Percentiles rank a stretch among this genome's conserved stretches.
phyloP scores from a whole-genome alignment of 2,329 filamentous ascomycete species.

The Fusarium fracticaudum region DNA sequence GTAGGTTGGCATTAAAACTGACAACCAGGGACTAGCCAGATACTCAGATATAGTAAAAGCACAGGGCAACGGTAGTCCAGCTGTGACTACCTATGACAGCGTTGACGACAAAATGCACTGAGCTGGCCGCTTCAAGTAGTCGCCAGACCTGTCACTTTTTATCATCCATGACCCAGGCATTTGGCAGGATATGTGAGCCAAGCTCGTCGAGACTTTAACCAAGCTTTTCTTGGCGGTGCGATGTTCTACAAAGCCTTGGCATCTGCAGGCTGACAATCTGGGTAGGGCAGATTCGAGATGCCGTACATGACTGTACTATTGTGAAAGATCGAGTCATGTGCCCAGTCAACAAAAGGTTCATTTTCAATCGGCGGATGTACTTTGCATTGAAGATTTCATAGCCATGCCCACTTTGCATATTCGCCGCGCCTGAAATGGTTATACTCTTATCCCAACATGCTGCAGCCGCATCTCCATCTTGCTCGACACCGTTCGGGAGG shows the following conservation, averaged over 20 bases:
- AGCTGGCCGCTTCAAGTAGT: slow-evolving; percentile 15
- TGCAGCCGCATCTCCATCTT: not conserved
- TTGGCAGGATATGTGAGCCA: slow-evolving; percentile 33
- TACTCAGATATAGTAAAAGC: not conserved
- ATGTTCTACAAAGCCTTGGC: slow-evolving; percentile 38
- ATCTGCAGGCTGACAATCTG: slow-evolving; percentile 33
- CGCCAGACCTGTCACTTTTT: slow-evolving; percentile 1
- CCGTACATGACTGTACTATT: not conserved
- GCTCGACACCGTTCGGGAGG: slow-evolving; percentile 4
- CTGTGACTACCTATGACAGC: not conserved
- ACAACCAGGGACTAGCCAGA: not conserved
- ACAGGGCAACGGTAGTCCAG: not conserved
- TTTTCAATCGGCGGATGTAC: not conserved
- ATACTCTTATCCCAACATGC: not conserved
- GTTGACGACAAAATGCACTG: not conserved
- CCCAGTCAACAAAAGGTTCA: not conserved
- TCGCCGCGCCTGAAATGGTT: not conserved
- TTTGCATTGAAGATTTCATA: not conserved
- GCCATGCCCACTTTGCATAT: not conserved
- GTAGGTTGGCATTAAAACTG: not conserved
- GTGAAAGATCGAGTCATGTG: not conserved
- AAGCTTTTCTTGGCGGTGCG: slow-evolving; percentile 46
- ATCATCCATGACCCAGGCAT: slow-evolving; percentile 17
- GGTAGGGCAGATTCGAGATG: slow-evolving; percentile 27
- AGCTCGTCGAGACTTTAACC: slow-evolving; percentile 38